phyloP scores from a whole-genome alignment of 2,329 filamentous ascomycete species.

The Neonectria sp. region DNA sequence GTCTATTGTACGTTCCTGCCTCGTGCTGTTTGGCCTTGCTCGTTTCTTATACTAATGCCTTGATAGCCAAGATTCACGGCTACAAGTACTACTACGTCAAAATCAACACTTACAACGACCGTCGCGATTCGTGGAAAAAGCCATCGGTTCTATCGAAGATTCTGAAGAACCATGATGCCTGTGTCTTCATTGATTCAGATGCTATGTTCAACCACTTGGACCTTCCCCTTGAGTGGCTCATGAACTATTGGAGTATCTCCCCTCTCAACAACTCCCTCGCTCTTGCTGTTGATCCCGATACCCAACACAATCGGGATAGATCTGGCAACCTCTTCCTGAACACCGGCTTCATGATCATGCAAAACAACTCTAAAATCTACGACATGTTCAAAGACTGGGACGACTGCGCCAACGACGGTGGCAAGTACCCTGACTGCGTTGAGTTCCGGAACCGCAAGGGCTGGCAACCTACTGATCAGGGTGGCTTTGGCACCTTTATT shows the following conservation, averaged over 20 bases:
- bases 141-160: slow-evolving; percentile 58
- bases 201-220: slow-evolving; percentile 60
- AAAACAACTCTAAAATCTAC: slow-evolving; percentile 63
- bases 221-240: slow-evolving; percentile 62
- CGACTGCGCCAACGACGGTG: slow-evolving; percentile 56
- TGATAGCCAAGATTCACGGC: slow-evolving; percentile 60
- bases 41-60: slow-evolving; percentile 36
- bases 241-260: slow-evolving; percentile 62
- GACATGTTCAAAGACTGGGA: slow-evolving; percentile 65
- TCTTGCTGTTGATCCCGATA: slow-evolving; percentile 57
- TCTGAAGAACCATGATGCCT: slow-evolving; percentile 58
- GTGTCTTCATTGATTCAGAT: slow-evolving; percentile 61
- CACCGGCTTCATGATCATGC: slow-evolving; percentile 68
- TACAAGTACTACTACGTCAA: slow-evolving; percentile 63
- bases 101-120: slow-evolving; percentile 54
- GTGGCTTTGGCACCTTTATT: slow-evolving; percentile 59
- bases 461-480: slow-evolving; percentile 56
- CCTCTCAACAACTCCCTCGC: slow-evolving; percentile 57
- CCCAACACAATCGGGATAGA: slow-evolving; percentile 56
- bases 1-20: slow-evolving; percentile 53
- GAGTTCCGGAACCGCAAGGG: slow-evolving; percentile 55
- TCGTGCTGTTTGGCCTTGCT: background rate
- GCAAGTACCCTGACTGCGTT: slow-evolving; percentile 55
- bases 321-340: slow-evolving; percentile 61
- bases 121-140: slow-evolving; percentile 62